A percentile compares a stretch with the other conserved stretches of the same genome.
phyloP scores from a whole-genome alignment of 306 rosid genomes.

The Aeschynomene evenia region DNA sequence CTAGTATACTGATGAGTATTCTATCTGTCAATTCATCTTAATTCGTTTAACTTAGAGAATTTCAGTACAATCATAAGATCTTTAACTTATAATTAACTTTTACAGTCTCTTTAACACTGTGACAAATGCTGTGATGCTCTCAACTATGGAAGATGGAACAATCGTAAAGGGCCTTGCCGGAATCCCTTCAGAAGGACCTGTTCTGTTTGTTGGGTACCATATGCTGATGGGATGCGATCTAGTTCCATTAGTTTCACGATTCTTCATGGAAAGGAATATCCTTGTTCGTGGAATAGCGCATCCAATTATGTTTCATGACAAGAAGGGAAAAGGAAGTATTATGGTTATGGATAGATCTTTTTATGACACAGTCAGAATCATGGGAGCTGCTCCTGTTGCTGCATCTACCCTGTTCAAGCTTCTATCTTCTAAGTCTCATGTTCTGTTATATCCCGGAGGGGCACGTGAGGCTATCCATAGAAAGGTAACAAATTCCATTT shows the following conservation, averaged over 20 bases:
- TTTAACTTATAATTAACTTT: slow-evolving; percentile 19
- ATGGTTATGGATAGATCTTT: slow-evolving; percentile 50
- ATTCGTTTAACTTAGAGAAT: background rate
- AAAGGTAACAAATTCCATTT: slow-evolving; percentile 56
- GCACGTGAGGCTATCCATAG: slow-evolving; percentile 93
- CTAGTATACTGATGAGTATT: slow-evolving; percentile 1
- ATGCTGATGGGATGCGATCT: slow-evolving; percentile 83
- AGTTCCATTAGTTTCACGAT: slow-evolving; percentile 45
- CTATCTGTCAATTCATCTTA: slow-evolving; percentile 7
- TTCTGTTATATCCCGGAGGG: slow-evolving; percentile 84
- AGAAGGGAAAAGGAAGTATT: slow-evolving; percentile 36
- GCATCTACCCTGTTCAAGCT: slow-evolving; percentile 67
- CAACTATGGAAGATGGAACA: slow-evolving; percentile 79
- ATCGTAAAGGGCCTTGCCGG: slow-evolving; percentile 82
- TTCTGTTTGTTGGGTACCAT: slow-evolving; percentile 84
- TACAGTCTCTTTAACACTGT: slow-evolving; percentile 43
- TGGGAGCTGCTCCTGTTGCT: slow-evolving; percentile 88
- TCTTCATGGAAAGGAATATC: slow-evolving; percentile 53
- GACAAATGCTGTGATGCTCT: slow-evolving; percentile 74
- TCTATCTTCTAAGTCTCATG: slow-evolving; percentile 76
- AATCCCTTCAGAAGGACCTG: slow-evolving; percentile 89
- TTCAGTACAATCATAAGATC: background rate
- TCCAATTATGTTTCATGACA: slow-evolving; percentile 55
- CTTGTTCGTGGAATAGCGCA: slow-evolving; percentile 81
- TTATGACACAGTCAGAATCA: slow-evolving; percentile 55